Evolutionary conservation across 805 yeast species (phyloP).

Genomic region (Tetrapisispora taiwanensis): DNA sequence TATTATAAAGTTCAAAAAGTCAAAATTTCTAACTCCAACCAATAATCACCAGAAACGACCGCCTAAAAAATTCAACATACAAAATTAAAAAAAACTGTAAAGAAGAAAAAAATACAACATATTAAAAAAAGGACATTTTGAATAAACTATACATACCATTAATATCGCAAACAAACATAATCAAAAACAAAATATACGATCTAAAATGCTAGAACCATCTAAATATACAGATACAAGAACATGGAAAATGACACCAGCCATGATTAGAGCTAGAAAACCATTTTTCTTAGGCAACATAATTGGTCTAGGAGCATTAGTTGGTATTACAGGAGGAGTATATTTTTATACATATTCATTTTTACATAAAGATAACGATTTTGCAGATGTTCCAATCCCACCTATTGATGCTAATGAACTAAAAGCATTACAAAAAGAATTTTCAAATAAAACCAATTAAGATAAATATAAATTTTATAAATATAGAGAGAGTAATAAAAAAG

Average conservation of each 20-base stretch:
- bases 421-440: conserved; percentile 63
- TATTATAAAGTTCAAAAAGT: no score
- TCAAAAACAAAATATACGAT: no score
- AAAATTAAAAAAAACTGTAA: no score
- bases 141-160: no score
- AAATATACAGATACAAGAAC: conserved; percentile 55
- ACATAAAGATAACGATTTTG: conserved; percentile 65
- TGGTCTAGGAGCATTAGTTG: conserved; percentile 46
- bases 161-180: no score
- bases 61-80: no score
- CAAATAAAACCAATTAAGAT: conserved; percentile 11
- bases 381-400: conserved; percentile 92
- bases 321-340: conserved; percentile 62
- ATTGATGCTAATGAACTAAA: conserved; percentile 67
- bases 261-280: conserved; percentile 82
- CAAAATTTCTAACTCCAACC: no score
- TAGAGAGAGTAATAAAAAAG: no score
- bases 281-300: conserved; percentile 69
- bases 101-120: no score
- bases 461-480: no score
- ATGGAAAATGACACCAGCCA: conserved; percentile 86
- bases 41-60: no score
- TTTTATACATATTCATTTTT: conserved; percentile 53
- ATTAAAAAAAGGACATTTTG: no score
- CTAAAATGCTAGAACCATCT: conserved; percentile 27